Evolutionary conservation across 768 basidiomycete genomes (phyloP).

Genomic region (Pleurotus tuoliensis): DNA sequence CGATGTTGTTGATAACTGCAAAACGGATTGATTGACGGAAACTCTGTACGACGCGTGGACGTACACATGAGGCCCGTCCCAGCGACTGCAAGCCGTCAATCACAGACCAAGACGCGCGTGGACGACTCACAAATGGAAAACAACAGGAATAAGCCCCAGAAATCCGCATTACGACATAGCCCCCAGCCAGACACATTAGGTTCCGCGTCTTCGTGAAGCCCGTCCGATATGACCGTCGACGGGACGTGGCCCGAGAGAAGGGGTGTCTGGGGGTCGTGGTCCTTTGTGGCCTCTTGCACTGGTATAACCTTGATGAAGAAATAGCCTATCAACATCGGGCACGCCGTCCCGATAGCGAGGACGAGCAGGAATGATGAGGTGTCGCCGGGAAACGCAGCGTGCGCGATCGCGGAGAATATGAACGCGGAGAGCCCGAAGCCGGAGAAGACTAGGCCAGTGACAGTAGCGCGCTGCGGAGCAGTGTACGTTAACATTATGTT

Average conservation of each 20-base stretch:
- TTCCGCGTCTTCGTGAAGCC: not conserved
- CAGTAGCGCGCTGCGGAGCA: conserved; percentile 57
- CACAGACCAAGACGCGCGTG: conserved; percentile 27
- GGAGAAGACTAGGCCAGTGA: conserved; percentile 78
- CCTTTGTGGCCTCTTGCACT: conserved; percentile 26
- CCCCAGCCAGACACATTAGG: conserved; percentile 10
- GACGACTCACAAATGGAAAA: conserved; percentile 51
- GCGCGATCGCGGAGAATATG: conserved; percentile 77
- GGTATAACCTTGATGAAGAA: conserved; percentile 69
- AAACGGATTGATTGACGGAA: not conserved
- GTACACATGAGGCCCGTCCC: conserved; percentile 77
- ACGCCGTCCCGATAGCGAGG: conserved; percentile 72
- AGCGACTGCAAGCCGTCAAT: conserved; percentile 38
- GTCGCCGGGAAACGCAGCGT: conserved; percentile 69
- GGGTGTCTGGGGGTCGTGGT: conserved; percentile 7
- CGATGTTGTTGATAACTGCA: conserved; percentile 79
- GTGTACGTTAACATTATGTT: not conserved
- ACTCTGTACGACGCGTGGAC: conserved; percentile 12
- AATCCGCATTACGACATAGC: conserved; percentile 19
- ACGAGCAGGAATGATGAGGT: conserved; percentile 74
- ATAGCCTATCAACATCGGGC: conserved; percentile 77
- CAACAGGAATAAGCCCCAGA: conserved; percentile 38
- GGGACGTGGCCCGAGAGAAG: conserved; percentile 11
- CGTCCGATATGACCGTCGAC: not conserved
- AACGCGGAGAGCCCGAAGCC: conserved; percentile 95